These are phyloP conservation scores for Phanerochaete sordida DNA, from an alignment of 768 basidiomycete species.

Conservation along the genomic window DNA sequence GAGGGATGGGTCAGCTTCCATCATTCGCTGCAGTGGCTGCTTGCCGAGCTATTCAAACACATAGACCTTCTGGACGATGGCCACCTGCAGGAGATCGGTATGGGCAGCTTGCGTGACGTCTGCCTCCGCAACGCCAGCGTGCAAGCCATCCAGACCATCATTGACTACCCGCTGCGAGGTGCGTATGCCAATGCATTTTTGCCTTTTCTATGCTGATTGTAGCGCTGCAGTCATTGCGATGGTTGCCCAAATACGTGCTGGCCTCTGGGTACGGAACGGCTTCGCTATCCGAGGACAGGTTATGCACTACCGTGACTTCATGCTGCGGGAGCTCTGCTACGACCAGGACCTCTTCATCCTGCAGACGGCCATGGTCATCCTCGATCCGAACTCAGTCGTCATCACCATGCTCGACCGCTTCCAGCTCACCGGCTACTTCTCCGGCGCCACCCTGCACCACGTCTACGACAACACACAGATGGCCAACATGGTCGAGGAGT, in stretches of 20 bases:
- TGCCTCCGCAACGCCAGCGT: constrained; percentile 61
- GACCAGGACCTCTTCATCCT: constrained; percentile 94
- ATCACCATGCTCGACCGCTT: constrained; percentile 90
- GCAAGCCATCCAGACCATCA: constrained; percentile 64
- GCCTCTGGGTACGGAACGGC: constrained; percentile 97
- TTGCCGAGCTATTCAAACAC: constrained; percentile 87
- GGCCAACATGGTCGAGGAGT: constrained; percentile 87
- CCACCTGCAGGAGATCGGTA: constrained; percentile 46
- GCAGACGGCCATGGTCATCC: constrained; percentile 76
- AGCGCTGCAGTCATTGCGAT: constrained; percentile 65
- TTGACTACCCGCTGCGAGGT: constrained; percentile 92
- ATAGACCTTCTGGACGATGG: constrained; percentile 62
- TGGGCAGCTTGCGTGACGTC: constrained; percentile 55
- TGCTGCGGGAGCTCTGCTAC: constrained; percentile 92
- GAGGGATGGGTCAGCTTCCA: constrained; percentile 90
- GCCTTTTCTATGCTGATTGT: neutral
- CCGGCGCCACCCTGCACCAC: constrained; percentile 53
- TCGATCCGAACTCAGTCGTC: constrained; percentile 76
- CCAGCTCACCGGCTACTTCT: constrained; percentile 76
- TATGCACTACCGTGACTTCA: constrained; percentile 93
- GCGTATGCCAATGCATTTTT: constrained; percentile 23
- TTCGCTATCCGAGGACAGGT: constrained; percentile 93
- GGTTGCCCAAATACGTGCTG: constrained; percentile 93
- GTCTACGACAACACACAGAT: constrained; percentile 69
- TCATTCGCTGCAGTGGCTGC: constrained; percentile 87